These are phyloP conservation scores for Pichia terricola DNA, from an alignment of 1,139 yeast species.

Conservation along the genomic window DNA sequence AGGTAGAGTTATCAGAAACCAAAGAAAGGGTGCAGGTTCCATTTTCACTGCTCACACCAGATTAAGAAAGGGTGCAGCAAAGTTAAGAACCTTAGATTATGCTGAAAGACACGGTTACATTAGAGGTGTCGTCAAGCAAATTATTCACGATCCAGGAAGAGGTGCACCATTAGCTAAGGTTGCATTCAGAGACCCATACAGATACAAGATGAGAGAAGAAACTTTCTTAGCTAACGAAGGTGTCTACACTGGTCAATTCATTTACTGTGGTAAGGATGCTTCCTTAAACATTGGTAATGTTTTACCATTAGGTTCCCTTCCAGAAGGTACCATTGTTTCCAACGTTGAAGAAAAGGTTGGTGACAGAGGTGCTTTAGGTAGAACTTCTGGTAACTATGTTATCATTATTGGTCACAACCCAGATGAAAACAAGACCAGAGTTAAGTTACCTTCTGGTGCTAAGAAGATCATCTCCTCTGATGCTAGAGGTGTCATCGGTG, in stretches of 20 bases:
- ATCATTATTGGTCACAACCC: conserved; percentile 99
- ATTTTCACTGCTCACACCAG: conserved; percentile 99
- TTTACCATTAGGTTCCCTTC: conserved; percentile 92
- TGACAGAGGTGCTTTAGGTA: conserved; percentile 99
- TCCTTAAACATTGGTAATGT: conserved; percentile 96
- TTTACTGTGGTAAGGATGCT: conserved; percentile 99
- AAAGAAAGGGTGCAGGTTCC: conserved; percentile 99
- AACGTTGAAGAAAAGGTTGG: conserved; percentile 99
- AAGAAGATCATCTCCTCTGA: conserved; percentile 91
- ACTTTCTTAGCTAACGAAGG: conserved; percentile 99
- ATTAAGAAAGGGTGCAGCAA: conserved; percentile 99
- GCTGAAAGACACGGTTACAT: conserved; percentile 99
- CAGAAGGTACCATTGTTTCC: conserved; percentile 98
- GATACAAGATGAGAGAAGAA: conserved; percentile 95
- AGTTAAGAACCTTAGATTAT: conserved; percentile 97
- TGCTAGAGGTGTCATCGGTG: conserved; percentile 99
- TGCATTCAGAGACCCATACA: conserved; percentile 99
- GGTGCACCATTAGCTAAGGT: conserved; percentile 99
- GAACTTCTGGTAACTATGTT: conserved; percentile 99
- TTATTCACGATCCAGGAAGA: conserved; percentile 99
- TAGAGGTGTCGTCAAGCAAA: conserved; percentile 98
- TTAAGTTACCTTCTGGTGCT: conserved; percentile 98
- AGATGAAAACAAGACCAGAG: conserved; percentile 98
- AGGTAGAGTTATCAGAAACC: conserved; percentile 99
- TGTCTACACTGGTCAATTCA: conserved; percentile 98